These are phyloP conservation scores for Colletotrichum tabaci DNA, from an alignment of 2,329 filamentous ascomycete genomes.

Conservation along the genomic window DNA sequence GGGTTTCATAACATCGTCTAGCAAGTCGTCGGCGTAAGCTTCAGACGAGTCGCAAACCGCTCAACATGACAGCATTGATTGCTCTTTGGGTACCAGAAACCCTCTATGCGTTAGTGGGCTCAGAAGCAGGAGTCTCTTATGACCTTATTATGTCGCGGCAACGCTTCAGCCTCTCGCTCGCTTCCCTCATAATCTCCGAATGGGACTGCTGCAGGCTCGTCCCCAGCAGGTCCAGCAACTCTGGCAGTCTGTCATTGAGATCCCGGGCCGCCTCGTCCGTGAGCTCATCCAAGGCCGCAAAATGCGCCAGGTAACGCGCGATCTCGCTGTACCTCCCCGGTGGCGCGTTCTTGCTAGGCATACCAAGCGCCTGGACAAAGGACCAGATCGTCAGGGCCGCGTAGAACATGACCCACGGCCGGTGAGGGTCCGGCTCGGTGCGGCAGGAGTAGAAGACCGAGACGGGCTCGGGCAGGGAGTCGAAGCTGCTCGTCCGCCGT, in stretches of 20 bases:
- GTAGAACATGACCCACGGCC: slow-evolving; percentile 93
- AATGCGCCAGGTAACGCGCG: slow-evolving; percentile 67
- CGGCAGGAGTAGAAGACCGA: slow-evolving; percentile 77
- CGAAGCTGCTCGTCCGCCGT: slow-evolving; percentile 43
- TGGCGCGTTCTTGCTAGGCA: slow-evolving; percentile 27
- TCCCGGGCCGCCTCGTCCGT: slow-evolving; percentile 76
- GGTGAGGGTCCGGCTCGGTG: slow-evolving; percentile 85
- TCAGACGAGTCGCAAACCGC: too few species aligned
- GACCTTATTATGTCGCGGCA: slow-evolving; percentile 70
- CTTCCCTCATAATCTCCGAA: slow-evolving; percentile 83
- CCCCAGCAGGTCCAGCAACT: slow-evolving; percentile 61
- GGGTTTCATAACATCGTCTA: too few species aligned
- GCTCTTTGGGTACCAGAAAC: too few species aligned
- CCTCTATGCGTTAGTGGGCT: too few species aligned
- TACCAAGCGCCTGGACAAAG: slow-evolving; percentile 84
- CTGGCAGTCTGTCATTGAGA: slow-evolving; percentile 70
- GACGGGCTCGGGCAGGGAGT: slow-evolving; percentile 50
- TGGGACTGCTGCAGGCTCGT: slow-evolving; percentile 60
- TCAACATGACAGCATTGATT: too few species aligned
- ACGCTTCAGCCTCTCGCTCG: slow-evolving; percentile 77
- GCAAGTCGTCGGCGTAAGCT: too few species aligned
- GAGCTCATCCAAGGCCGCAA: slow-evolving; percentile 80
- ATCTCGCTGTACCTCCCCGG: slow-evolving; percentile 51
- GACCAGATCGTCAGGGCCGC: slow-evolving; percentile 89
- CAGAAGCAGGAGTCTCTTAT: slow-evolving; percentile 44